Percentiles rank a stretch among this genome's conserved stretches.
phyloP scores from a whole-genome alignment of 2,329 filamentous ascomycete genomes.

The Hypoxylon sp. region DNA sequence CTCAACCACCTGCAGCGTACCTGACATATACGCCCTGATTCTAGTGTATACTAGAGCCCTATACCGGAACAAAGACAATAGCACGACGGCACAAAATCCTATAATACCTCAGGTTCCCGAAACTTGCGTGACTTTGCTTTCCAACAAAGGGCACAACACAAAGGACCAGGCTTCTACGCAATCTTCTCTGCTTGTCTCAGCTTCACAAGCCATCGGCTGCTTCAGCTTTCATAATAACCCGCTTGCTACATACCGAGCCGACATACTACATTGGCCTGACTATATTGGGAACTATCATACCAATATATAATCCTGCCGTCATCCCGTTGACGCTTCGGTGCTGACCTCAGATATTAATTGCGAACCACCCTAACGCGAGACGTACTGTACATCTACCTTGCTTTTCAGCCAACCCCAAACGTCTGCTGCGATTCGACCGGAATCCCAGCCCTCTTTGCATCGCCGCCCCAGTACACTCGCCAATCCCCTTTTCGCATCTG shows the following conservation, averaged over 20 bases:
- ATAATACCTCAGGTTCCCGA: conserved; percentile 53
- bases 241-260: conserved; percentile 43
- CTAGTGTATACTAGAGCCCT: conserved; percentile 47
- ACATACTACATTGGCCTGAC: conserved; percentile 33
- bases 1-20: conserved; percentile 49
- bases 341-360: conserved; percentile 56
- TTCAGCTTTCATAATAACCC: conserved; percentile 47
- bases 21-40: conserved; percentile 47
- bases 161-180: conserved; percentile 43
- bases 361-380: conserved; percentile 47
- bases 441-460: conserved; percentile 50
- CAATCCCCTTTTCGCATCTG: conserved; percentile 51
- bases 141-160: conserved; percentile 38
- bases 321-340: conserved; percentile 53
- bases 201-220: conserved; percentile 39
- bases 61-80: conserved; percentile 48
- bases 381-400: conserved; percentile 29
- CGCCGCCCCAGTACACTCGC: conserved; percentile 51
- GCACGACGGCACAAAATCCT: conserved; percentile 50
- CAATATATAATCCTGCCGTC: conserved; percentile 54
- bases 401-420: conserved; percentile 41
- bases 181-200: conserved; percentile 53
- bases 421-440: conserved; percentile 51
- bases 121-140: conserved; percentile 51
- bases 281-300: conserved; percentile 41